These are phyloP conservation scores for Pleurotus sapidus DNA, from an alignment of 768 basidiomycete species.

Conservation along the genomic window DNA sequence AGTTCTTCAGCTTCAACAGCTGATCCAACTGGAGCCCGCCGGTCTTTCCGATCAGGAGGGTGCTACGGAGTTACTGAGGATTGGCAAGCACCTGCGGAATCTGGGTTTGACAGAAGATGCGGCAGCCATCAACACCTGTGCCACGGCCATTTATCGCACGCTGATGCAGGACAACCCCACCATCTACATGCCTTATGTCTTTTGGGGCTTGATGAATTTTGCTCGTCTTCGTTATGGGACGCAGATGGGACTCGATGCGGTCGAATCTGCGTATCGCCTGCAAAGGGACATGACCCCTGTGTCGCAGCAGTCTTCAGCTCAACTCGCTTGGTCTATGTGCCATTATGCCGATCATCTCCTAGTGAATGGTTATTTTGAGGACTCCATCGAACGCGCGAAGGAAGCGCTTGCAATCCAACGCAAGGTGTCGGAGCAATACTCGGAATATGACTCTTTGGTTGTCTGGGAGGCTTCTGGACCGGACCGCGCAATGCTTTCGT, in stretches of 20 bases:
- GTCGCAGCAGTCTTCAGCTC: background rate
- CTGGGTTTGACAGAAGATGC: background rate
- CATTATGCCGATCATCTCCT: background rate
- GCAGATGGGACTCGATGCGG: background rate
- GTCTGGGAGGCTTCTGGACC: slow-evolving; percentile 1
- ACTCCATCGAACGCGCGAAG: background rate
- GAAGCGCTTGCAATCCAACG: slow-evolving; percentile 1
- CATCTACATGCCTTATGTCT: background rate
- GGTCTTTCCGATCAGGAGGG: background rate
- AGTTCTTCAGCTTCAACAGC: background rate
- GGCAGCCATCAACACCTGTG: background rate
- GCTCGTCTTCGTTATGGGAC: background rate
- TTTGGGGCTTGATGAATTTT: slow-evolving; percentile 1
- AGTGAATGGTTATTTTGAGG: background rate
- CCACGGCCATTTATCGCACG: background rate
- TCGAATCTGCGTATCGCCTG: background rate
- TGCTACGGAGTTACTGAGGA: background rate
- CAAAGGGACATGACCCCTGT: background rate
- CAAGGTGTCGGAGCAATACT: background rate
- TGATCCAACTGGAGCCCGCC: background rate
- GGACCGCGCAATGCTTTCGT: background rate
- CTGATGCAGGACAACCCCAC: background rate
- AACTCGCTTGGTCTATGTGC: background rate
- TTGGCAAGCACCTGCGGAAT: background rate
- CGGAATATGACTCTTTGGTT: background rate